phyloP scores from a whole-genome alignment of 2,329 filamentous ascomycete species.

The Annulohypoxylon truncatum region DNA sequence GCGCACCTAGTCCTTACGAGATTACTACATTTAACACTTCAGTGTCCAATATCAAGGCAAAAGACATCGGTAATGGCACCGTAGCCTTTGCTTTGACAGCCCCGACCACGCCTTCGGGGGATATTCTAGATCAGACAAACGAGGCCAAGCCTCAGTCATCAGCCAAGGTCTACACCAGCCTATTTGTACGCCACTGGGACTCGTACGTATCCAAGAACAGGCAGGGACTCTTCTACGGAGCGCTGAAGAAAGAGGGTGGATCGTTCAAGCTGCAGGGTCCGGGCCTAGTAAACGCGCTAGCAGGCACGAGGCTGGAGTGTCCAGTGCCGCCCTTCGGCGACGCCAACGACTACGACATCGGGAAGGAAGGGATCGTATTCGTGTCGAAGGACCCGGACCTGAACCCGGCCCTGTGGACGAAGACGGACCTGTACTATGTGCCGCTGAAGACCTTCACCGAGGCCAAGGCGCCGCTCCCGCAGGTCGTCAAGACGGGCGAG shows the following conservation, averaged over 20 bases:
- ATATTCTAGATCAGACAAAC: conserved; percentile 73
- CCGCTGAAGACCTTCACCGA: conserved; percentile 71
- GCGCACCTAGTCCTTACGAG: conserved; percentile 54
- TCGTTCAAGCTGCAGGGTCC: conserved; percentile 57
- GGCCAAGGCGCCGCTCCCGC: conserved; percentile 60
- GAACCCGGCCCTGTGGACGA: conserved; percentile 80
- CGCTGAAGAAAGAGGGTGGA: conserved; percentile 52
- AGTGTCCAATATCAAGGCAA: conserved; percentile 70
- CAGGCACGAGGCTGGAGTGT: conserved; percentile 68
- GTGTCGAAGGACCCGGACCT: conserved; percentile 79
- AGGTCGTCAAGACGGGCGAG: conserved; percentile 66
- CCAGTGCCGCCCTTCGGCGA: conserved; percentile 85
- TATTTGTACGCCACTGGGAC: conserved; percentile 89
- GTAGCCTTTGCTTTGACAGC: conserved; percentile 71
- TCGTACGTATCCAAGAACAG: conserved; percentile 75
- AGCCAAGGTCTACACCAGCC: conserved; percentile 76
- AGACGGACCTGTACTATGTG: conserved; percentile 82
- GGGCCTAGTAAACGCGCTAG: conserved; percentile 72
- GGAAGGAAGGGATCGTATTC: conserved; percentile 73
- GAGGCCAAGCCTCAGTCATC: conserved; percentile 70
- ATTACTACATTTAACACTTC: conserved; percentile 63
- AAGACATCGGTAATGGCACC: conserved; percentile 60
- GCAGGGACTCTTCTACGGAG: conserved; percentile 66
- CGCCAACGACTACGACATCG: conserved; percentile 82
- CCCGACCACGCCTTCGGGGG: conserved; percentile 74